phyloP scores from a whole-genome alignment of 345 rosid genomes.

The Eutrema yunnanense region DNA sequence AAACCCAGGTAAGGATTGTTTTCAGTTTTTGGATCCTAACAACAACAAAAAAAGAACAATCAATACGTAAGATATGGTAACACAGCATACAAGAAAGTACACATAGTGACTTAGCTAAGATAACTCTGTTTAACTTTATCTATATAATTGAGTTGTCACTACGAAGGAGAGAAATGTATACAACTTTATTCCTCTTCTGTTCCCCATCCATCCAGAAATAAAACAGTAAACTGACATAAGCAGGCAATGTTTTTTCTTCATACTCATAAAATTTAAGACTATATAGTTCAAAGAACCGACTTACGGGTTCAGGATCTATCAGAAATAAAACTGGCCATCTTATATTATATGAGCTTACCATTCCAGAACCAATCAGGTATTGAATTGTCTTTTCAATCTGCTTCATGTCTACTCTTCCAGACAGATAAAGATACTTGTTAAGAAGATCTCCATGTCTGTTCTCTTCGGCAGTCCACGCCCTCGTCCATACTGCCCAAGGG shows the following conservation, averaged over 20 bases:
- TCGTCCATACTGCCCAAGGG: slow-evolving; percentile 51
- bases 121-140: neutral
- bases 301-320: neutral
- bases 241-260: too few relatives aligned
- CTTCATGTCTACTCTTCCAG: slow-evolving; percentile 55
- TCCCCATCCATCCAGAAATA: too few relatives aligned
- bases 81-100: neutral
- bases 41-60: neutral
- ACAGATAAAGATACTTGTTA: slow-evolving; percentile 51
- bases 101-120: neutral
- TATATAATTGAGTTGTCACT: neutral
- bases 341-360: slow-evolving; percentile 15
- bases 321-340: neutral
- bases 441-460: slow-evolving; percentile 61
- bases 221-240: too few relatives aligned
- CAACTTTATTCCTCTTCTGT: too few relatives aligned
- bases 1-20: slow-evolving; percentile 50
- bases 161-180: neutral
- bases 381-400: slow-evolving; percentile 57
- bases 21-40: slow-evolving; percentile 50
- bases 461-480: slow-evolving; percentile 65
- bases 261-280: neutral
- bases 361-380: slow-evolving; percentile 36
- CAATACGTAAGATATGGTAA: neutral
- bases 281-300: neutral